Percentiles rank a stretch among this genome's conserved stretches.
These are phyloP conservation scores for Pseudopyrenochaeta lycopersici DNA, from an alignment of 2,329 filamentous ascomycete genomes.

Conservation along the genomic window DNA sequence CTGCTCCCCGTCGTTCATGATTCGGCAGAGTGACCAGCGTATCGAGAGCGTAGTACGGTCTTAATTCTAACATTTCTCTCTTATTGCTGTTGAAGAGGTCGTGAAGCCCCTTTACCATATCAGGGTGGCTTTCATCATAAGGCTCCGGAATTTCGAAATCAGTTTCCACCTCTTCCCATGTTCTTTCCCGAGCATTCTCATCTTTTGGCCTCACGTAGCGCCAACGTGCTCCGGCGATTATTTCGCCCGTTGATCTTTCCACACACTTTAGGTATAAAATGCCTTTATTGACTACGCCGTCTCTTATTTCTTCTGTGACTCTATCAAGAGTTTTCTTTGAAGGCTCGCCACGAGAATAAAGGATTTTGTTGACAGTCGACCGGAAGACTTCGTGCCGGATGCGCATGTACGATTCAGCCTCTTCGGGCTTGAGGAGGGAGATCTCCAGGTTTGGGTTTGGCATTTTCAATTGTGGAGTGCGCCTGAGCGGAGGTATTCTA, in stretches of 20 bases:
- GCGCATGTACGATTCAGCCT: slow-evolving; percentile 40
- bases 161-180: slow-evolving; percentile 40
- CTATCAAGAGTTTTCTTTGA: slow-evolving; percentile 33
- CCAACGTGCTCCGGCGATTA: slow-evolving; percentile 44
- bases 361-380: slow-evolving; percentile 43
- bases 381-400: slow-evolving; percentile 44
- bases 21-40: slow-evolving; percentile 41
- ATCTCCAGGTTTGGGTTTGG: slow-evolving; percentile 34
- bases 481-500: too few relatives aligned
- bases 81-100: slow-evolving; percentile 34
- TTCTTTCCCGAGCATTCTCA: slow-evolving; percentile 23
- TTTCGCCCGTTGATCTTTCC: slow-evolving; percentile 32
- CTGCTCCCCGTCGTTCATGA: slow-evolving; percentile 44
- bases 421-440: slow-evolving; percentile 35
- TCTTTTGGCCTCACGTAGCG: slow-evolving; percentile 29
- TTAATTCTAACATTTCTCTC: slow-evolving; percentile 28
- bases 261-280: slow-evolving; percentile 41
- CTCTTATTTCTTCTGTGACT: slow-evolving; percentile 29
- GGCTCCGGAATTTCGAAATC: slow-evolving; percentile 28
- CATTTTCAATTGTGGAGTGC: too few relatives aligned
- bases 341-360: slow-evolving; percentile 40
- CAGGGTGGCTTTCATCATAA: slow-evolving; percentile 40
- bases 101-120: slow-evolving; percentile 29
- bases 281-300: slow-evolving; percentile 34
- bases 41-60: slow-evolving; percentile 39